These are phyloP conservation scores for Camellia oleifera DNA, from an alignment of 179 eudicot genomes.

Conservation along the genomic window DNA sequence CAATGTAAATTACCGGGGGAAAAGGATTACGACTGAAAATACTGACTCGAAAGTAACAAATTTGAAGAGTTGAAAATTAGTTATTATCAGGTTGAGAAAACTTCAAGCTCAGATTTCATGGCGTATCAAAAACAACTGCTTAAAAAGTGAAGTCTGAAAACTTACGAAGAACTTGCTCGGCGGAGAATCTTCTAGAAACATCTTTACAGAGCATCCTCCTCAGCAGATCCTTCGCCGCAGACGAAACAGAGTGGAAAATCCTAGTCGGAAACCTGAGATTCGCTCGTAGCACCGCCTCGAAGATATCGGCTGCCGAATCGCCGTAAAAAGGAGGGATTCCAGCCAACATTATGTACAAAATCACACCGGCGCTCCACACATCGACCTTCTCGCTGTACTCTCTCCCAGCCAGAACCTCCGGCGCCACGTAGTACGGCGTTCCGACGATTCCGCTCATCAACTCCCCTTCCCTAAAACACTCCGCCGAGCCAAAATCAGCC, in stretches of 20 bases:
- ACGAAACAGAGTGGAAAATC: slow-evolving; percentile 50
- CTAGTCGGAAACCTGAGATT: slow-evolving; percentile 80
- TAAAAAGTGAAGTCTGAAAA: slow-evolving; percentile 1
- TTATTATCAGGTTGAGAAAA: background rate
- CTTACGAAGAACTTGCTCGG: slow-evolving; percentile 83
- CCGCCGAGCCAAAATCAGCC: slow-evolving; percentile 92
- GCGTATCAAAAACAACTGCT: background rate
- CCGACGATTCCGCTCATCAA: slow-evolving; percentile 76
- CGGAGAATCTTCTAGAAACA: slow-evolving; percentile 65
- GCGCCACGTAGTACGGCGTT: slow-evolving; percentile 92
- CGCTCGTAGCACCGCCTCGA: slow-evolving; percentile 68
- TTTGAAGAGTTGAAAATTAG: too few relatives aligned
- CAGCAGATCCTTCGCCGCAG: slow-evolving; percentile 71
- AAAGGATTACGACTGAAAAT: background rate
- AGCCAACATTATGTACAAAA: slow-evolving; percentile 76
- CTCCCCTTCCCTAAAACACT: slow-evolving; percentile 46
- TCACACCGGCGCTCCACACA: slow-evolving; percentile 90
- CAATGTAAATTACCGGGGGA: background rate
- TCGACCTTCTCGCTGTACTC: slow-evolving; percentile 75
- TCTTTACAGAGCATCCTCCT: slow-evolving; percentile 82
- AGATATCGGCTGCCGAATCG: slow-evolving; percentile 62
- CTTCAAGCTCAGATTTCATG: background rate
- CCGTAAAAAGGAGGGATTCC: slow-evolving; percentile 92
- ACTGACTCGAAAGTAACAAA: background rate
- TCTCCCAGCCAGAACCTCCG: slow-evolving; percentile 71